phyloP scores from a whole-genome alignment of 83 land plant genomes.

The Larix sibirica region DNA sequence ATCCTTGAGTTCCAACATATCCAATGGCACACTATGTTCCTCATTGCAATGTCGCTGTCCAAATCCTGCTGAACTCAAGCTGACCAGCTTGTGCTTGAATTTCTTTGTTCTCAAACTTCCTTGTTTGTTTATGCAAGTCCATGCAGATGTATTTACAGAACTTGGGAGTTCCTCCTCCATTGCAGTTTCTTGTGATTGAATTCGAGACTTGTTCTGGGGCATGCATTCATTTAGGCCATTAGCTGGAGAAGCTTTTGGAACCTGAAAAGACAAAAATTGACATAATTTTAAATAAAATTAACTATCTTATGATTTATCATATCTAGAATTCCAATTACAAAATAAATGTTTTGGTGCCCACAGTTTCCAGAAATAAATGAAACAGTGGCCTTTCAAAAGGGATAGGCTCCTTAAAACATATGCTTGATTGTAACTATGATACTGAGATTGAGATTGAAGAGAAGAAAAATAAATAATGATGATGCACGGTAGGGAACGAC shows the following conservation, averaged over 20 bases:
- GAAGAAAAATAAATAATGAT: background rate
- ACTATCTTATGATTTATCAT: background rate
- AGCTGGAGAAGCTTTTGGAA: background rate
- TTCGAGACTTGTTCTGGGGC: background rate
- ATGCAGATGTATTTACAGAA: constrained; percentile 1
- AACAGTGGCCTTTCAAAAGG: background rate
- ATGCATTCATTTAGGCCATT: background rate
- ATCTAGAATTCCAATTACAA: background rate
- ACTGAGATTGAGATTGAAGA: background rate
- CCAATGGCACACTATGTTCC: background rate
- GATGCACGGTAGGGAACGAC: background rate
- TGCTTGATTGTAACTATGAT: background rate
- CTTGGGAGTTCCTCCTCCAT: background rate
- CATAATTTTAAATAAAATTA: background rate
- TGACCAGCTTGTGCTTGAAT: constrained; percentile 9
- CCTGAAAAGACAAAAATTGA: constrained; percentile 2
- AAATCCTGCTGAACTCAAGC: background rate
- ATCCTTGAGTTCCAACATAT: constrained; percentile 2
- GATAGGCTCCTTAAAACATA: no score
- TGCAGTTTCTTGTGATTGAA: background rate
- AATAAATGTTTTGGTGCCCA: background rate
- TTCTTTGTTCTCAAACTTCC: constrained; percentile 6
- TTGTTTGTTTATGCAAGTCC: constrained; percentile 11
- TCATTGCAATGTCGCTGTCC: background rate
- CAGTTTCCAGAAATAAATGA: background rate